Percentiles rank a stretch among this genome's conserved stretches.
phyloP scores from a whole-genome alignment of 805 yeast species.

The Spathaspora gorwiae region DNA sequence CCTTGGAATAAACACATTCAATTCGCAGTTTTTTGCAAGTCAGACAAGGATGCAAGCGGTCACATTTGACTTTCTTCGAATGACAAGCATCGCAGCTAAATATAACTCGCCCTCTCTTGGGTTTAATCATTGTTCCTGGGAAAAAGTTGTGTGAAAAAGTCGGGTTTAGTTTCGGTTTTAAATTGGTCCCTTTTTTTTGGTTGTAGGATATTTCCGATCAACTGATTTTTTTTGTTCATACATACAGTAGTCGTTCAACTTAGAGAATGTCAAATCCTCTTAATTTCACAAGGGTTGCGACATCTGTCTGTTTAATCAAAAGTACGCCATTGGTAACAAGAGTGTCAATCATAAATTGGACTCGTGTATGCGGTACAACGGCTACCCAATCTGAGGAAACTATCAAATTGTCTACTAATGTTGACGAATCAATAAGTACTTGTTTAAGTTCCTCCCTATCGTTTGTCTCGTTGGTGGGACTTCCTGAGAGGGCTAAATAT shows the following conservation, averaged over 20 bases:
- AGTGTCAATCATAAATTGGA: constrained; percentile 3
- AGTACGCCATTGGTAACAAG: constrained; percentile 4
- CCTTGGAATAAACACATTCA: constrained; percentile 4
- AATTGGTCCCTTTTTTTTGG: no score
- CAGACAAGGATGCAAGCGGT: constrained; percentile 14
- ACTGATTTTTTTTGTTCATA: neutral
- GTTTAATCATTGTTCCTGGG: constrained; percentile 1
- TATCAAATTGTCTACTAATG: constrained; percentile 8
- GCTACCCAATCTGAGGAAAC: constrained; percentile 9
- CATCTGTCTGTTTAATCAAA: neutral
- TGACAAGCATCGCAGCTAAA: constrained; percentile 15
- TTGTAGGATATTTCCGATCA: neutral
- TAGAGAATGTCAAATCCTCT: constrained; percentile 1
- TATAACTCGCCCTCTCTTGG: constrained; percentile 14
- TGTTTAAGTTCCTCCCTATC: constrained; percentile 7
- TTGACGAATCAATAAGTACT: constrained; percentile 3
- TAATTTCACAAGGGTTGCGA: neutral
- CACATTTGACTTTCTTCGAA: constrained; percentile 14
- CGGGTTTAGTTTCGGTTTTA: neutral
- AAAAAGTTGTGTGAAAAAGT: no score
- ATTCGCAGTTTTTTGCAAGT: constrained; percentile 8
- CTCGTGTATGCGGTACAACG: constrained; percentile 3
- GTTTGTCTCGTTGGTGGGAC: neutral
- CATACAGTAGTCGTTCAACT: no score
- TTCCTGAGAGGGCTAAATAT: constrained; percentile 7